Evolutionary conservation across 305 asterid genomes (phyloP).

Genomic region (Fraxinus angustifolia): DNA sequence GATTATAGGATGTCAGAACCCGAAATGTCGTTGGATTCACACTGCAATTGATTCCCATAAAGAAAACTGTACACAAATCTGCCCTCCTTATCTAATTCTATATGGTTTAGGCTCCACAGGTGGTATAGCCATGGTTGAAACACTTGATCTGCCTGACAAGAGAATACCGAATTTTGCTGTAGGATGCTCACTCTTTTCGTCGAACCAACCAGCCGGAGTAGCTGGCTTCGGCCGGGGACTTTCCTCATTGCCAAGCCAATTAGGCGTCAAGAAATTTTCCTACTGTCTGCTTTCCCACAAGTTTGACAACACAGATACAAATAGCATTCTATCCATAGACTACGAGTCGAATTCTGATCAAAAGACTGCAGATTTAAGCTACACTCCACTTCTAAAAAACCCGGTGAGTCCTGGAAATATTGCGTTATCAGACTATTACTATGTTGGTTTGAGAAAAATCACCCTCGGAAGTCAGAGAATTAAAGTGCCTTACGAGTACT

Average conservation of each 20-base stretch:
- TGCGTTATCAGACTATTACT: conserved; percentile 50
- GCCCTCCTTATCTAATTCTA: conserved; percentile 69
- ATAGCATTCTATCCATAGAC: conserved; percentile 52
- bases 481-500: conserved; percentile 39
- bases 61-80: conserved; percentile 53
- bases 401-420: conserved; percentile 31
- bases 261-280: conserved; percentile 63
- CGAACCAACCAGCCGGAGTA: conserved; percentile 70
- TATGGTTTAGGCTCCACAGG: conserved; percentile 79
- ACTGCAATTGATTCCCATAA: conserved; percentile 28
- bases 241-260: conserved; percentile 60
- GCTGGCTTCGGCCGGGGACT: conserved; percentile 80
- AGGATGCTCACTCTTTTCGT: conserved; percentile 75
- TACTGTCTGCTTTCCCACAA: conserved; percentile 69
- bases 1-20: conserved; percentile 62
- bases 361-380: conserved; percentile 38
- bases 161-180: conserved; percentile 46
- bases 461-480: conserved; percentile 59
- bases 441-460: conserved; percentile 51
- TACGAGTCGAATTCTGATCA: conserved; percentile 32
- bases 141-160: conserved; percentile 41
- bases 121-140: conserved; percentile 64
- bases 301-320: conserved; percentile 47
- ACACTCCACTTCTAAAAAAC: conserved; percentile 47
- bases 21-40: conserved; percentile 80